Conservation (phyloP, 1,139 yeast species). For the Debaryomyces sp. region DNA sequence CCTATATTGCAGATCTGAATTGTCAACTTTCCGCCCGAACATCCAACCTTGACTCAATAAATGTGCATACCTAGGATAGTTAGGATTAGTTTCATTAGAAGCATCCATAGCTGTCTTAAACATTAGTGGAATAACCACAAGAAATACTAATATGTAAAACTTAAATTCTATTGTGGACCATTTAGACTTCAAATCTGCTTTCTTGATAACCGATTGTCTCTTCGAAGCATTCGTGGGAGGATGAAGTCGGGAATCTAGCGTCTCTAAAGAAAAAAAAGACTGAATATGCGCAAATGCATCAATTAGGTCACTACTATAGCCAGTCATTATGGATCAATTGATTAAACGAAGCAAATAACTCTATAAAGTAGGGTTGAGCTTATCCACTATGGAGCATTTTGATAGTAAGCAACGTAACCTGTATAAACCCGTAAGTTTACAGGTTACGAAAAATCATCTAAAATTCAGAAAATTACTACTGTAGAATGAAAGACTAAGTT, state of each 20-base stretch:
- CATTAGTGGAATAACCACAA: slow-evolving; percentile 78
- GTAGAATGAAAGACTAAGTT: not conserved
- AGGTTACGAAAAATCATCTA: not conserved
- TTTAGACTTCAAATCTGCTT: slow-evolving; percentile 53
- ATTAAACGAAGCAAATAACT: not conserved
- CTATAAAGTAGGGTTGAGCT: not conserved
- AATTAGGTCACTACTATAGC: slow-evolving; percentile 9
- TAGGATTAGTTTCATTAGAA: slow-evolving; percentile 75
- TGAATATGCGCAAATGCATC: slow-evolving; percentile 23
- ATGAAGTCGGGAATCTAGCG: slow-evolving; percentile 72
- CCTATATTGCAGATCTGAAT: slow-evolving; percentile 86
- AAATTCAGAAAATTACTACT: slow-evolving; percentile 3
- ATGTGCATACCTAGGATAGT: slow-evolving; percentile 64
- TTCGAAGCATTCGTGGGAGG: slow-evolving; percentile 54
- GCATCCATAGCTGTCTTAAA: slow-evolving; percentile 81
- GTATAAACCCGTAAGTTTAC: not conserved
- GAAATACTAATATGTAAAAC: slow-evolving; percentile 63
- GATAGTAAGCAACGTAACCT: not conserved
- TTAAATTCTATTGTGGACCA: slow-evolving; percentile 80
- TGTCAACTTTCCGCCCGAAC: slow-evolving; percentile 80
- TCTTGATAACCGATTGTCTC: slow-evolving; percentile 41
- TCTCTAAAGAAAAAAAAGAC: slow-evolving; percentile 68
- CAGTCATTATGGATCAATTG: not conserved
- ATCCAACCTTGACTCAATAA: slow-evolving; percentile 74
- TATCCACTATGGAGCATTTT: not conserved